Evolutionary conservation across 352 stramenopile genomes (phyloP), one percentile per base, ranked within the genome.

Genomic region (Phytophthora kernoviae): DNA sequence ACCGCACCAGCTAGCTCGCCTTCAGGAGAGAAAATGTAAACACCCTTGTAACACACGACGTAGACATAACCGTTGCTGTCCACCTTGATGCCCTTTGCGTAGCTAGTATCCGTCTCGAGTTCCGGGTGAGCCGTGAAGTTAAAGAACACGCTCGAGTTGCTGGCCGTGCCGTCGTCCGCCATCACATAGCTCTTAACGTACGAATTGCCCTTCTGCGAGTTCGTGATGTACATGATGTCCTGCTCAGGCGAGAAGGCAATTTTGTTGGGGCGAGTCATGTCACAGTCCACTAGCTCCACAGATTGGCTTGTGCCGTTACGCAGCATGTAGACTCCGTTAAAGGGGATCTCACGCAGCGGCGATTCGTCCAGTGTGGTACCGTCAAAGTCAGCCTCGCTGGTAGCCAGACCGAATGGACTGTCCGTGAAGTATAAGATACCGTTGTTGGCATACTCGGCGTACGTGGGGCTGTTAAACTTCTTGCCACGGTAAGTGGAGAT

Each of bases 201-300:
- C 51, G 84, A 86, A 66, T 91, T 84, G 57, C 68, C 69, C 65
- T 79, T 86, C 58, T 84, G 79, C 53, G 84, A 87, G 72, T 93
- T 93, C 22, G 76, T 88, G 50, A 91, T 76, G 69, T 93, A 93
- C 77, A 93, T 87, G 37, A 78, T 59, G 56, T 90, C 77, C 41
- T 89, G 67, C 27, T 79, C 54, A 7, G 84, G 81, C 17, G 81
- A 90, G 54, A 93, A 91, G 17, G 84, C 84, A 34, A 93, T 90
- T 67, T 91, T 90, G 70, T 91, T 91, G n/a, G 84, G 84, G 9
- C 84, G 81, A 37, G 83, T 83, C 80, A 93, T 90, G 47, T 73
- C 71, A 45, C 81, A 90, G 40, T 93, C 84, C 36, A 91, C 49
- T 17, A 89, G 73, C 45, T 84, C 69, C 22, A 91, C 73, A 8